phyloP scores from a whole-genome alignment of 1,139 yeast genomes.

The Sugiyamaella grinbergsii region DNA sequence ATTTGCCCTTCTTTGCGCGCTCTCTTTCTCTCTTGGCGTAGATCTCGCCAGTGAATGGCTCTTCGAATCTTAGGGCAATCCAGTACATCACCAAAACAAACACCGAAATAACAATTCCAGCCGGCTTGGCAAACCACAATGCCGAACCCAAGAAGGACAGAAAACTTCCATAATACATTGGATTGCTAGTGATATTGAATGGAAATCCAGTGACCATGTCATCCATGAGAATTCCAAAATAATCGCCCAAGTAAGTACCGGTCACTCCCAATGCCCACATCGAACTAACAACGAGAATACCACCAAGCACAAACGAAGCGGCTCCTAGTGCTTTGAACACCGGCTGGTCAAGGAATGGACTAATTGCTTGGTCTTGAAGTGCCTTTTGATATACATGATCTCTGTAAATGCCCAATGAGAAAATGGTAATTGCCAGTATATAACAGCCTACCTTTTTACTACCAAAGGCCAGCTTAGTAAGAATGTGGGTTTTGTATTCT shows the following conservation, averaged over 20 bases:
- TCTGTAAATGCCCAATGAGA: constrained; percentile 77
- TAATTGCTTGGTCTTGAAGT: constrained; percentile 52
- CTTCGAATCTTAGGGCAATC: constrained; percentile 85
- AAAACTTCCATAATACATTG: constrained; percentile 95
- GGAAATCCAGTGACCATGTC: constrained; percentile 93
- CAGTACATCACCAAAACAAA: constrained; percentile 80
- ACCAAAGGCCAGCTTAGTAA: constrained; percentile 75
- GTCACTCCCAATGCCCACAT: constrained; percentile 96
- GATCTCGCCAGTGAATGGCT: constrained; percentile 91
- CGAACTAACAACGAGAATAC: constrained; percentile 73
- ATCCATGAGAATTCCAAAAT: constrained; percentile 92
- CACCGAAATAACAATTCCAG: constrained; percentile 72
- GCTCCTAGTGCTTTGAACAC: constrained; percentile 50
- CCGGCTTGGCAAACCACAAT: constrained; percentile 84
- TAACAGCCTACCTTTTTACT: constrained; percentile 78
- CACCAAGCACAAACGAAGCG: constrained; percentile 63
- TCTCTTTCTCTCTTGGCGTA: constrained; percentile 65
- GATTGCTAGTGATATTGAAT: constrained; percentile 84
- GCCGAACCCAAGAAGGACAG: constrained; percentile 90
- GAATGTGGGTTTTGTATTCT: constrained; percentile 73
- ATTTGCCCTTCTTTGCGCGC: constrained; percentile 35
- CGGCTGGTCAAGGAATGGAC: constrained; percentile 43
- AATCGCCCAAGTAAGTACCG: constrained; percentile 95
- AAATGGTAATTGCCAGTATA: constrained; percentile 75
- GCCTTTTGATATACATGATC: constrained; percentile 76